phyloP scores from a whole-genome alignment of 805 yeast genomes.

The Sungouiozyma intestinalis region DNA sequence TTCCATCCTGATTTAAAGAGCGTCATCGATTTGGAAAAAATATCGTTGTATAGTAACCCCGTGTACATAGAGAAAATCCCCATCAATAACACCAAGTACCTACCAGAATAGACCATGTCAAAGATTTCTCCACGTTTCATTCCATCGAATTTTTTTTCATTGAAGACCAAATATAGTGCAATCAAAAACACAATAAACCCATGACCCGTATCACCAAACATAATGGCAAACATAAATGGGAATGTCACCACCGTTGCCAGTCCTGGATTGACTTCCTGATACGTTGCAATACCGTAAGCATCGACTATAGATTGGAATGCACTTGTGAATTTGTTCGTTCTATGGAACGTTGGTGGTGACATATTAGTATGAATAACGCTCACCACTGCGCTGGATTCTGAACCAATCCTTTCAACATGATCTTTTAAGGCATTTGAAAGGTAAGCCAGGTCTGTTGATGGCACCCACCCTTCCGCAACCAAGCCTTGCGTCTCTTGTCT shows the following conservation, averaged over 20 bases:
- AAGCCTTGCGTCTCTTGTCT: constrained; percentile 78
- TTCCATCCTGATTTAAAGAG: constrained; percentile 85
- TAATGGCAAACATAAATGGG: constrained; percentile 97
- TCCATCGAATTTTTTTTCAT: constrained; percentile 59
- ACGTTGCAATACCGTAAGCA: constrained; percentile 88
- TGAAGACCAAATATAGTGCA: constrained; percentile 58
- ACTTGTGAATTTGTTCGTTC: constrained; percentile 86
- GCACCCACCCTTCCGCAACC: constrained; percentile 96
- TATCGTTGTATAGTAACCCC: constrained; percentile 86
- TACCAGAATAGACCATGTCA: constrained; percentile 91
- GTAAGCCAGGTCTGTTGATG: constrained; percentile 59
- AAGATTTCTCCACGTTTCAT: constrained; percentile 84
- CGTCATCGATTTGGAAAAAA: constrained; percentile 85
- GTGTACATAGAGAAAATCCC: constrained; percentile 93
- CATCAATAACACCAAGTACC: constrained; percentile 86
- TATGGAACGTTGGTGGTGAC: constrained; percentile 90
- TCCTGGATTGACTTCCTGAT: constrained; percentile 94
- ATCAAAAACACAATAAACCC: constrained; percentile 75
- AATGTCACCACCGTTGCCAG: constrained; percentile 89
- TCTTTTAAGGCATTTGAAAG: constrained; percentile 59
- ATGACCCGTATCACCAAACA: constrained; percentile 98
- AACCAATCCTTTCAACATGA: constrained; percentile 23
- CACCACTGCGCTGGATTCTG: constrained; percentile 44
- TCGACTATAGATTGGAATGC: constrained; percentile 93
- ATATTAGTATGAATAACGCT: constrained; percentile 60